A percentile compares a stretch with the other conserved stretches of the same genome.
These are phyloP conservation scores for Debaryomyces maramus DNA, from an alignment of 805 yeast genomes.

Conservation along the genomic window DNA sequence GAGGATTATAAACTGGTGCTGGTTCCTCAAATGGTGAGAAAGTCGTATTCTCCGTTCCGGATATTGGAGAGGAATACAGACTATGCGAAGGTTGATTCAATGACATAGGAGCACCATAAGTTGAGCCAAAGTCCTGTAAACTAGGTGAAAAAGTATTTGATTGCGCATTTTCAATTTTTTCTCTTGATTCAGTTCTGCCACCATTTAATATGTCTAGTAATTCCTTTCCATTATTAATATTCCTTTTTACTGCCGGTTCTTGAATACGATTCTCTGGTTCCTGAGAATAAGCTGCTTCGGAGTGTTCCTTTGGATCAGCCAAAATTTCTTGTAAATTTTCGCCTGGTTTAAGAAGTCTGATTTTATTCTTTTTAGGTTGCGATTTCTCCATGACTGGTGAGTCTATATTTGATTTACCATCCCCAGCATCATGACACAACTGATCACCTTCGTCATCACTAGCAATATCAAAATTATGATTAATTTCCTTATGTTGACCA, in stretches of 20 bases:
- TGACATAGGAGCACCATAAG: conserved; percentile 1
- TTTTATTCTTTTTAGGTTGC: conserved; percentile 8
- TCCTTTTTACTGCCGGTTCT: neutral
- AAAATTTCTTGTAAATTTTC: conserved; percentile 18
- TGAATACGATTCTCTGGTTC: neutral
- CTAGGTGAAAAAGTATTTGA: neutral
- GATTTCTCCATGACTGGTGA: neutral
- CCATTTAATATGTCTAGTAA: conserved; percentile 23
- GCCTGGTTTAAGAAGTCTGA: conserved; percentile 29
- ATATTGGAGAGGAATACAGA: neutral
- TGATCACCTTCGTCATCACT: conserved; percentile 36
- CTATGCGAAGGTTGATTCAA: neutral
- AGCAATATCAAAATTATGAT: conserved; percentile 29
- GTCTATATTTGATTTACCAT: conserved; percentile 7
- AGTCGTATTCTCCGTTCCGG: neutral
- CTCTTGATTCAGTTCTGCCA: neutral
- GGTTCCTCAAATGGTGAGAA: neutral
- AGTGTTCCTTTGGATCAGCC: conserved; percentile 1
- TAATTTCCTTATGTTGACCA: conserved; percentile 1
- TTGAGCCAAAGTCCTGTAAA: neutral
- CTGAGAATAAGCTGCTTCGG: neutral
- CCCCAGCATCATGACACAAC: conserved; percentile 6
- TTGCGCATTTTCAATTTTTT: neutral
- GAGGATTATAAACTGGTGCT: neutral
- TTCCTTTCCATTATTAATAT: conserved; percentile 19